A percentile compares a stretch with the other conserved stretches of the same genome.
These are phyloP conservation scores for Takashimella koratensis DNA, from an alignment of 1,284 basidiomycete species.

Conservation along the genomic window DNA sequence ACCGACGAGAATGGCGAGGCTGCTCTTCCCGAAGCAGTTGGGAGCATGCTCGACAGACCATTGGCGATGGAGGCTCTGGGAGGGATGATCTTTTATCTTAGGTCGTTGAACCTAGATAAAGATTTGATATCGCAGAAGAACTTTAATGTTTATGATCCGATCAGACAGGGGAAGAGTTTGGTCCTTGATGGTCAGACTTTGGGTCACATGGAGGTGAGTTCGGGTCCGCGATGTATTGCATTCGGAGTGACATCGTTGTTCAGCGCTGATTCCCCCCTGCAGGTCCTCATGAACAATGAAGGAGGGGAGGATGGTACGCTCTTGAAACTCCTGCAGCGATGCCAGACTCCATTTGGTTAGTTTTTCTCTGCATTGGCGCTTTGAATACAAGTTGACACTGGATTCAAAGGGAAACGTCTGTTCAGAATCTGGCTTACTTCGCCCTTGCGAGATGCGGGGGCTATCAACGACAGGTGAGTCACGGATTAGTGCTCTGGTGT, in stretches of 20 bases:
- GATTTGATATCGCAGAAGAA: conserved; percentile 89
- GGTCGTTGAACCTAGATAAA: conserved; percentile 87
- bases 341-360: conserved; percentile 82
- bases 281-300: conserved; percentile 85
- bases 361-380: conserved; percentile 4
- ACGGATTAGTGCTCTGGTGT: too few relatives aligned
- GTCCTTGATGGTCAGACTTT: conserved; percentile 89
- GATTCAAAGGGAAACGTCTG: conserved; percentile 68
- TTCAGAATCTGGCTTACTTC: conserved; percentile 93
- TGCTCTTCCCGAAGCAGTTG: conserved; percentile 69
- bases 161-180: conserved; percentile 76
- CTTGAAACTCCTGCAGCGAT: conserved; percentile 74
- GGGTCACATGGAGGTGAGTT: conserved; percentile 77
- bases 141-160: conserved; percentile 94
- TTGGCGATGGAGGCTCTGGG: conserved; percentile 79
- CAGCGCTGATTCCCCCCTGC: conserved; percentile 5
- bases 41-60: conserved; percentile 62
- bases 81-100: conserved; percentile 85
- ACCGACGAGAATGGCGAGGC: conserved; percentile 47
- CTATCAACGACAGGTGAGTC: conserved; percentile 80
- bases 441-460: conserved; percentile 71
- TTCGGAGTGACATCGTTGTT: background rate
- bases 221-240: too few relatives aligned
- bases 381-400: background rate
- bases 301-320: conserved; percentile 85